Conservation (phyloP, 2,329 filamentous ascomycete genomes). For the Phialophora chinensis region DNA sequence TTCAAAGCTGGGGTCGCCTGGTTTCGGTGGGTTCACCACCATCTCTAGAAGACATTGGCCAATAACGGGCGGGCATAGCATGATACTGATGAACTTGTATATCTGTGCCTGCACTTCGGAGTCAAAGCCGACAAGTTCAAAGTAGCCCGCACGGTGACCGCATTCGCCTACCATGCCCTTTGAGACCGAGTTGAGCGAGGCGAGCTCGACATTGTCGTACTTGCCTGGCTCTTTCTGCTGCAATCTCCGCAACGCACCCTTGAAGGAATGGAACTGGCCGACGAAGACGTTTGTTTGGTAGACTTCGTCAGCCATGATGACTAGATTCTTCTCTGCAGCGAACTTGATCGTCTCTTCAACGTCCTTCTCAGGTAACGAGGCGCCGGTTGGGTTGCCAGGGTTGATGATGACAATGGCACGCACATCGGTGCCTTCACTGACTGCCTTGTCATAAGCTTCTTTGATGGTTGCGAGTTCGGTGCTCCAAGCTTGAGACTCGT, state of each 20-base stretch:
- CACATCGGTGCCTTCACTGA: slow-evolving; percentile 78
- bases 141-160: slow-evolving; percentile 96
- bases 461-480: slow-evolving; percentile 83
- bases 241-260: slow-evolving; percentile 79
- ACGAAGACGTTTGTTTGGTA: slow-evolving; percentile 98
- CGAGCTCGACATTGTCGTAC: slow-evolving; percentile 86
- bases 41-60: slow-evolving; percentile 96
- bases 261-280: slow-evolving; percentile 95
- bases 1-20: slow-evolving; percentile 81
- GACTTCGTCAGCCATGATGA: slow-evolving; percentile 94
- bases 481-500: slow-evolving; percentile 85
- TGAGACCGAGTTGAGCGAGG: slow-evolving; percentile 88
- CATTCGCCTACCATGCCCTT: slow-evolving; percentile 99
- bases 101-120: slow-evolving; percentile 85
- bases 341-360: slow-evolving; percentile 86
- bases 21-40: slow-evolving; percentile 92
- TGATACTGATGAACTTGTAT: slow-evolving; percentile 98
- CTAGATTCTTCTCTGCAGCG: slow-evolving; percentile 81
- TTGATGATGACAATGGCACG: slow-evolving; percentile 97
- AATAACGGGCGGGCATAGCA: slow-evolving; percentile 91
- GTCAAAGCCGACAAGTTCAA: slow-evolving; percentile 92
- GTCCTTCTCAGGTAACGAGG: slow-evolving; percentile 77
- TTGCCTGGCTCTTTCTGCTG: slow-evolving; percentile 75
- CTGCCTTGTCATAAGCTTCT: slow-evolving; percentile 73
- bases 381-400: slow-evolving; percentile 95